Evolutionary conservation across 2,329 filamentous ascomycete species (phyloP).

Genomic region (Penicillium sp.): DNA sequence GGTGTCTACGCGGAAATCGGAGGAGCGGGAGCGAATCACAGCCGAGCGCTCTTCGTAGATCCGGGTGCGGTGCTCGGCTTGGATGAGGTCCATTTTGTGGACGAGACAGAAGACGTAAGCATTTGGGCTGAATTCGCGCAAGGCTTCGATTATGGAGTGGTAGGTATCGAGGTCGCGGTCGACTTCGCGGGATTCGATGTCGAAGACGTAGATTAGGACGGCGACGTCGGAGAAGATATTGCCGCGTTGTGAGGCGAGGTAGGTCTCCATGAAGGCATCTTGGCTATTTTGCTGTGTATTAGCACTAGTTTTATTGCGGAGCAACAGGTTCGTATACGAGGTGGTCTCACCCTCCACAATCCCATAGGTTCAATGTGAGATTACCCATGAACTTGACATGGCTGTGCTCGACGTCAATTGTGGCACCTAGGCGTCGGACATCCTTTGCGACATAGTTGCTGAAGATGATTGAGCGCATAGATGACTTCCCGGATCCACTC

Average conservation of each 20-base stretch:
- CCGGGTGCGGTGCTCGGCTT: conserved; percentile 69
- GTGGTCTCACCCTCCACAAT: conserved; percentile 74
- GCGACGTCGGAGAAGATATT: conserved; percentile 97
- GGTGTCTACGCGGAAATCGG: conserved; percentile 70
- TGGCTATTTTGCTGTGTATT: conserved; percentile 55
- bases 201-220: conserved; percentile 98
- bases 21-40: conserved; percentile 71
- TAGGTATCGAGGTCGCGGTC: conserved; percentile 91
- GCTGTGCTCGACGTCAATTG: conserved; percentile 96
- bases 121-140: conserved; percentile 74
- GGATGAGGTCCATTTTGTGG: conserved; percentile 98
- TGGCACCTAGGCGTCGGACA: conserved; percentile 85
- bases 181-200: conserved; percentile 93
- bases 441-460: conserved; percentile 98
- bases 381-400: conserved; percentile 99
- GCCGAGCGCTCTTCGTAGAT: conserved; percentile 81
- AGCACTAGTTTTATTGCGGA: neutral
- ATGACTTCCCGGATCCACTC: conserved; percentile 94
- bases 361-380: conserved; percentile 94
- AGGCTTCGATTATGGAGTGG: conserved; percentile 79
- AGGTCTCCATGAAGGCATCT: conserved; percentile 98
- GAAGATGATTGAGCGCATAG: conserved; percentile 98
- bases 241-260: conserved; percentile 88
- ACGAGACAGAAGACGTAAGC: conserved; percentile 92
- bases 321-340: neutral